Percentiles rank a stretch among this genome's conserved stretches.
These are phyloP conservation scores for Fusarium goolgardi DNA, from an alignment of 2,329 filamentous ascomycete species.

Conservation along the genomic window DNA sequence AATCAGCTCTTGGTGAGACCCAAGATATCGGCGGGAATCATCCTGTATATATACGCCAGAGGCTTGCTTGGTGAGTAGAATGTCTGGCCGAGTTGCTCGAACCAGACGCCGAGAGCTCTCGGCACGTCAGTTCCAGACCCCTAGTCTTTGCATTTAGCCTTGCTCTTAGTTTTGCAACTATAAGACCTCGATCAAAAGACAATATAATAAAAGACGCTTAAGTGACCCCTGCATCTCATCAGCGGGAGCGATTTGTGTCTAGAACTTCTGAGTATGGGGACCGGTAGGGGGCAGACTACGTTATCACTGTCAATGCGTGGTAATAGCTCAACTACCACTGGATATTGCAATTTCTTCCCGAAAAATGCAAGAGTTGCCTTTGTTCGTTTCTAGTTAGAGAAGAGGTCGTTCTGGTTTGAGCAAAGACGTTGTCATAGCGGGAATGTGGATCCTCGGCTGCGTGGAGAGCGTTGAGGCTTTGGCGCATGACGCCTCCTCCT, in stretches of 20 bases:
- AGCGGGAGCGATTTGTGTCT: conserved; percentile 21
- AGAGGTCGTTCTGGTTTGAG: conserved; percentile 3
- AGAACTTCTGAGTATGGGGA: conserved; percentile 12
- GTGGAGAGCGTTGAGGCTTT: conserved; percentile 27
- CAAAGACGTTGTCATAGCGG: neutral
- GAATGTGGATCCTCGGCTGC: conserved; percentile 18
- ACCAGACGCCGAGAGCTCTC: conserved; percentile 30
- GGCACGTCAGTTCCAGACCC: conserved; percentile 32
- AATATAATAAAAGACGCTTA: conserved; percentile 9
- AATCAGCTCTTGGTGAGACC: conserved; percentile 3
- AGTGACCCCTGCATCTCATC: conserved; percentile 14
- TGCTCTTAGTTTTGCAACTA: conserved; percentile 7
- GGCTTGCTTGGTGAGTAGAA: neutral
- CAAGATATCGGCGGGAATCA: neutral
- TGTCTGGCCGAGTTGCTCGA: neutral
- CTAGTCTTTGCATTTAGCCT: conserved; percentile 21
- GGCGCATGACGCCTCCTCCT: conserved; percentile 24
- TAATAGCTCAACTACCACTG: conserved; percentile 9
- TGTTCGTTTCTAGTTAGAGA: conserved; percentile 6
- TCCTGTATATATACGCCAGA: conserved; percentile 17
- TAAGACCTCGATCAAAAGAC: conserved; percentile 8
- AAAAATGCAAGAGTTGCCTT: neutral
- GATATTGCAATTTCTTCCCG: conserved; percentile 9
- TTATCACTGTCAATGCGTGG: conserved; percentile 8
- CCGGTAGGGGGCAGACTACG: neutral